Base-by-base conservation (phyloP, 2,329 filamentous ascomycete species). In the Sporothrix phasma region DNA sequence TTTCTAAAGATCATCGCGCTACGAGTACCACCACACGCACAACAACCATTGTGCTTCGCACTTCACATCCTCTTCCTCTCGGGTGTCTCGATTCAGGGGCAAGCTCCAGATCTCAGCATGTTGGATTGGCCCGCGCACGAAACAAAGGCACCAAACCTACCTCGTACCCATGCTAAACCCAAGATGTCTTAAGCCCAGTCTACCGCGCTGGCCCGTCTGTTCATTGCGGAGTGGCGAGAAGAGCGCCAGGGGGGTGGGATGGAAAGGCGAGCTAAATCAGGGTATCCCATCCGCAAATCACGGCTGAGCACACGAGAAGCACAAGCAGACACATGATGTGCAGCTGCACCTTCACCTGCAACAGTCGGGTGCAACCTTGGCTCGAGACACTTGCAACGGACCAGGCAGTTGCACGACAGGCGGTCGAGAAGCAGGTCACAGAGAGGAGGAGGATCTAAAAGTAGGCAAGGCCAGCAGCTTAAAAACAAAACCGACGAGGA, bases 261-360 rank as follows among this genome's bases (percentile, higher is more conserved):
- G 39, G 37, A 31, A 34, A 51, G 59, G 29, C 19, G 26, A 45
- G 22, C 47, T 53, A 39, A 61, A 56, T 66, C 64, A 66, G 64
- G 64, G 64, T 49, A 47, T 34, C 34, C 37, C 37, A 65, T 63
- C 61, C 64, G 64, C 64, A 63, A 65, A 65, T 65, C 64, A 65
- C 19, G 54, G 54, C 46, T 24, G 45, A 54, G 61, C 29, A 39
- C 41, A 39, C 17, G 24, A 19, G 17, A 15, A 56, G 19, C 26
- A 19, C 24, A 26, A 46, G 37, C 54, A 45, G 19, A 56, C 31
- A 39, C 37, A 45, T 31, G 31, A 19, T 31, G 37, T 59, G 37
- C 54, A 43, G 54, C 53, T 43, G 54, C 37, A 43, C 19, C 54
- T 29, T 29, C 54, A 58, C 53, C 19, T 41, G 34, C 34, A 58